A percentile compares a stretch with the other conserved stretches of the same genome.
Evolutionary conservation across 2,329 filamentous ascomycete species (phyloP).

Genomic region (Fusarium xyrophilum): DNA sequence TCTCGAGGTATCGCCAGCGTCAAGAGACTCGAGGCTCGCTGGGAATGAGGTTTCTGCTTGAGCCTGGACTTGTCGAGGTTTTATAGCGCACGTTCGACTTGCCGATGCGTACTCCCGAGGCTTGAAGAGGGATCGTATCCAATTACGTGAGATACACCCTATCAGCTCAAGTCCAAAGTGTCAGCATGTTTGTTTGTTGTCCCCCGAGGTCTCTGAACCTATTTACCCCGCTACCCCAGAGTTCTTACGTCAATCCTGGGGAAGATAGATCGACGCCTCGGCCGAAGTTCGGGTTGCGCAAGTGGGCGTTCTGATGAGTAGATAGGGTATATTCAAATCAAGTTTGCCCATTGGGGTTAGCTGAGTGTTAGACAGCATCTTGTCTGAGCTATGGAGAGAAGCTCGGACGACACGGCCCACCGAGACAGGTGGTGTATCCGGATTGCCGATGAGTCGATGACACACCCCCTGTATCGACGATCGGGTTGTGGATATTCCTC

Average conservation of each 20-base stretch:
- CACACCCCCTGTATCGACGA: too few species aligned
- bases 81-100: not conserved
- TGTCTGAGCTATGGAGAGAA: not conserved
- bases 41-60: accelerated
- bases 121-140: not conserved
- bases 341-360: too few species aligned
- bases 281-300: not conserved
- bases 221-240: not conserved
- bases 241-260: not conserved
- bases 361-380: too few species aligned
- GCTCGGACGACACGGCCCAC: not conserved
- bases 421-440: accelerated
- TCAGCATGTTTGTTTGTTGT: not conserved
- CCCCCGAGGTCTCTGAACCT: not conserved
- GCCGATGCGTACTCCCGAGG: not conserved
- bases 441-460: too few species aligned
- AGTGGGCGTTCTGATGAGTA: not conserved
- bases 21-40: not conserved
- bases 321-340: not conserved
- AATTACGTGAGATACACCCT: not conserved
- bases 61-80: not conserved
- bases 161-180: not conserved
- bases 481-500: not conserved
- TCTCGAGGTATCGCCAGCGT: not conserved
- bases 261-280: not conserved